Base-by-base conservation (phyloP, 192 early-diverging fungal species). In the Linderina pennispora region DNA sequence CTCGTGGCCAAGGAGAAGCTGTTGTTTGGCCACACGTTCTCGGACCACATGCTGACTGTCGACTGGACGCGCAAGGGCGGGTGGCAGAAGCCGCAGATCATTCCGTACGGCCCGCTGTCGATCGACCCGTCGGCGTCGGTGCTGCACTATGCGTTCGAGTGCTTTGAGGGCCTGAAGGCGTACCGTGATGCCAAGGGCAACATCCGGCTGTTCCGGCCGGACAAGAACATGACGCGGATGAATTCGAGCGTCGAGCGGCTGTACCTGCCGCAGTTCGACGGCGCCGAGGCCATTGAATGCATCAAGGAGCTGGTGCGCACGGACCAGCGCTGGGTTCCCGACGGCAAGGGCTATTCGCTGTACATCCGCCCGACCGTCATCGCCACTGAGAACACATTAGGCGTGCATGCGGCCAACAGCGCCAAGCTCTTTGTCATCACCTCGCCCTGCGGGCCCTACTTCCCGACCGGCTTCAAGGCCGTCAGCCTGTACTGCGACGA, bases 181-280 rank as follows among this genome's bases (percentile, higher is more conserved):
- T 97, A 97, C 78, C 93, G 91, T 71, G 94, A 92, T 50, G 84
- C 84, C 48, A 43, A 87, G 2, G 90, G 90, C 19, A 82, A 82
- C 43, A 87, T 92, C 46, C 80, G 94, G 39, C 66, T 97, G 41
- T 97, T 97, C 81, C 82, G 94, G n/a, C 94, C 94, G 5, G 87
- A 97, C 32, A 89, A 90, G 89, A 97, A 97, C 81, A 97, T 97
- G 92, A 76, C 75, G 62, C 83, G 94, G 40, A 77, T 97, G 58
- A 81, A 80, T 56, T 69, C 48, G 22, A 90, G 88, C 40, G 87
- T 86, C 20, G 65, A 77, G 34, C 82, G 94, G 38, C 76, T 97
- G 50, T 74, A 88, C 35, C 76, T 97, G 47, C 94, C 94, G 14
- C 40, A 51, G 45, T 95, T 97, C 38, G 81, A 92, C 66, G 72